Evolutionary conservation across 2,329 filamentous ascomycete genomes (phyloP), one percentile per base, ranked within the genome.

Genomic region (Gliomastix tumulicola): DNA sequence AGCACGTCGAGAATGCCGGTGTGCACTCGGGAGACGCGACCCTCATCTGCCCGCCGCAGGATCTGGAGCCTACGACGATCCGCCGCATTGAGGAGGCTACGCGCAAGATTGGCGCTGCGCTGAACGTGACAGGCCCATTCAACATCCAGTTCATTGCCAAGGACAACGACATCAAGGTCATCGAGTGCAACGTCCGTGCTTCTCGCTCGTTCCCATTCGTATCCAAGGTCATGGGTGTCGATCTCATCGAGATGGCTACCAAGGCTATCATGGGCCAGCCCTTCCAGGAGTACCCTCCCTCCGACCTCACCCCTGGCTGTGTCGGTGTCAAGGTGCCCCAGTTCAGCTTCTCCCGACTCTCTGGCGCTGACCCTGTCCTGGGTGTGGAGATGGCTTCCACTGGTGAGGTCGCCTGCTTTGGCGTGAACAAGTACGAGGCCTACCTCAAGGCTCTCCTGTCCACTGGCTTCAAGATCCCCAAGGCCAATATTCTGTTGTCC

Each of bases 71-170:
- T 7, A 90, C 92, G 46, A 98, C 92, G 0, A 89, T 97, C 36
- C 68, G 79, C 42, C 80, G 90, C 47, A 97, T 98, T 40, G 88
- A 90, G 59, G 89, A 96, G 59, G 92, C 92, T 4, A 97, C 92
- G 12, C 76, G 83, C 48, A 97, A 97, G 75, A 97, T 98, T 50
- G 92, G 84, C 47, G 82, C 84, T 44, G 90, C 92, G 13, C 75
- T 97, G 41, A 96, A 97, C 57, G 84, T 98, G 39, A 97, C 92
- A 28, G 92, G 92, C 34, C 92, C 92, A 17, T 96, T 84, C 76
- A 98, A 98, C 66, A 98, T 98, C 45, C 92, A 98, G 60, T 97
- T 98, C 68, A 98, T 98, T 53, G 92, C 92, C 52, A 97, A 97
- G 69, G 89, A 97, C 60, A 97, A 97, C 59, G 90, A 97, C 48